Evolutionary conservation across 2,329 filamentous ascomycete species (phyloP), one percentile per base, ranked within the genome.

Genomic region (Coleophoma cylindrospora): DNA sequence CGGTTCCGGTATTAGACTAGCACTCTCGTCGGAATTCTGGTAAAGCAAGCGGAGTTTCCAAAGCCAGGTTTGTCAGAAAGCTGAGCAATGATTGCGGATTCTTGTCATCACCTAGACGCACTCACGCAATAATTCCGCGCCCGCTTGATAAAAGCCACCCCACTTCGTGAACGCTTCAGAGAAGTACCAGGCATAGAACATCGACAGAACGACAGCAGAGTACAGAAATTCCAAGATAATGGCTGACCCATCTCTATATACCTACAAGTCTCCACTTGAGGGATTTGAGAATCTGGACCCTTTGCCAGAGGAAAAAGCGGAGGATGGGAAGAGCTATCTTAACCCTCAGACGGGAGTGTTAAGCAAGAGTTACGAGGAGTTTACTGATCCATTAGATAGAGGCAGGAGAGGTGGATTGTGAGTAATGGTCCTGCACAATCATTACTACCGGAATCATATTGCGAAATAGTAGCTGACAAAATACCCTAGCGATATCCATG

Each of bases 251-350:
- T 75, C 70, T 10, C 62, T 69, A 19, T 79, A 75, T 62, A 67
- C 64, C 1, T 80, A 76, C 55, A 70, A 74, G 10, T 80, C 72
- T 9, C 79, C 79, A 2, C 64, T 81, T 1, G 64, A 70, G 56
- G 77, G 76, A 21, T 80, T 74, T 52, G 71, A 77, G 53, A 67
- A 70, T 47, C 65, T 70, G 2, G 64, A 72, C 19, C 71, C 75
- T 1, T 66, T 82, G 0, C 60, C 75, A 17, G 67, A 73, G 3
- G 62, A 64, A 48, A 57, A 54, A 37, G 54, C 75, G 43, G 80
- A 79, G 36, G 88, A 96, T 65, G 88, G 88, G 44, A 95, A 95
- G 70, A 90, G 86, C 45, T 80, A 81, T 58, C 73, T 79, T 48
- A 95, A 95, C 60, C 81, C 81, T 0, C 73, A 79, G 33, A 73